A percentile compares a stretch with the other conserved stretches of the same genome.
These are phyloP conservation scores for Botrytis deweyae DNA, from an alignment of 2,329 filamentous ascomycete species.

Conservation along the genomic window DNA sequence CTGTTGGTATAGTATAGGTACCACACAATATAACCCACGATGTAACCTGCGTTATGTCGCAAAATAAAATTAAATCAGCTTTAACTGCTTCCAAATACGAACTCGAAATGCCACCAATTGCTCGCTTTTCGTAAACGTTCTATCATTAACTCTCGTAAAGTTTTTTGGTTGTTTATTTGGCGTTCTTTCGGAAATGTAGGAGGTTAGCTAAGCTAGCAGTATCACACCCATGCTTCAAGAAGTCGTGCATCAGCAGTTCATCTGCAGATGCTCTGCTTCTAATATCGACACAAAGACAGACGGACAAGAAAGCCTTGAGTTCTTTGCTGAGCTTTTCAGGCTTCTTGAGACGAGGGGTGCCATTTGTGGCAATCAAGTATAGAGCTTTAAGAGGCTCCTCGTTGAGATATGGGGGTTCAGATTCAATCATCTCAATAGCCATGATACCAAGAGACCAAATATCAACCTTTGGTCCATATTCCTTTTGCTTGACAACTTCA, in stretches of 20 bases:
- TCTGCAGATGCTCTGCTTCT: constrained; percentile 89
- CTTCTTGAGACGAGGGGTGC: constrained; percentile 94
- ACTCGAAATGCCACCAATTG: constrained; percentile 12
- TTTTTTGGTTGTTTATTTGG: constrained; percentile 49
- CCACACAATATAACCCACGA: constrained; percentile 29
- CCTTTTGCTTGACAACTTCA: constrained; percentile 94
- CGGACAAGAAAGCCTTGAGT: constrained; percentile 93
- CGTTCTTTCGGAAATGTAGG: constrained; percentile 79
- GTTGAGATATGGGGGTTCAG: constrained; percentile 93
- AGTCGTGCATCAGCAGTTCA: constrained; percentile 88
- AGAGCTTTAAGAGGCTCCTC: constrained; percentile 90
- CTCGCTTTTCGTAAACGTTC: constrained; percentile 20
- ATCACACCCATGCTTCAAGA: constrained; percentile 87
- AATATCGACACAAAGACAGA: constrained; percentile 95
- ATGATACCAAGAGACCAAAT: constrained; percentile 99
- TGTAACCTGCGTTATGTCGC: constrained; percentile 24
- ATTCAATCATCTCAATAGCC: constrained; percentile 99
- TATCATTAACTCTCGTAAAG: constrained; percentile 19
- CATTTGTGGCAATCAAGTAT: constrained; percentile 95
- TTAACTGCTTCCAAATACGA: constrained; percentile 15
- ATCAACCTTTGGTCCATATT: constrained; percentile 97
- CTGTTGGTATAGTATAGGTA: constrained; percentile 25
- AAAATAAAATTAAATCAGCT: constrained; percentile 18
- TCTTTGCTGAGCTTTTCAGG: constrained; percentile 97
- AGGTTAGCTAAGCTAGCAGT: constrained; percentile 81